Conservation (phyloP, 2,329 filamentous ascomycete genomes). For the Fusarium tjaetaba region DNA sequence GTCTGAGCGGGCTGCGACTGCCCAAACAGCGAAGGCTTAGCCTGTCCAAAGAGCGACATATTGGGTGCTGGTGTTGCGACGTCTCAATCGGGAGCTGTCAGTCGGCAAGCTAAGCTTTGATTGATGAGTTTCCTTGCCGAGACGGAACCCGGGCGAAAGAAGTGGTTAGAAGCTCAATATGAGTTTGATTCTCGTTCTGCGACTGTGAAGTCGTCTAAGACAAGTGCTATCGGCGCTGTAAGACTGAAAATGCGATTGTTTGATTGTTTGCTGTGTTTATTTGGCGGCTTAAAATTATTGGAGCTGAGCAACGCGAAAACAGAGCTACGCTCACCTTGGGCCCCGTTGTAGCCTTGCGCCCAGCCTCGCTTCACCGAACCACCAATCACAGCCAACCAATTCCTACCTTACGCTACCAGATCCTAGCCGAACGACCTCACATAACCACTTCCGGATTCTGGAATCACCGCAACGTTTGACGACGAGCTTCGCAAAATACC, state of each 20-base stretch:
- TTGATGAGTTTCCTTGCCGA: conserved; percentile 14
- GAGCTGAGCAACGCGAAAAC: conserved; percentile 45
- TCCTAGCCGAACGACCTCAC: conserved; percentile 46
- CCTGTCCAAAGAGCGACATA: conserved; percentile 55
- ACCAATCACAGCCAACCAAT: conserved; percentile 53
- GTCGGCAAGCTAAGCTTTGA: conserved; percentile 30
- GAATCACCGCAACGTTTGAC: conserved; percentile 44
- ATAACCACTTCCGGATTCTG: conserved; percentile 41
- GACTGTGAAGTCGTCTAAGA: not conserved
- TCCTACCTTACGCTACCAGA: conserved; percentile 53
- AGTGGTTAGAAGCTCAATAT: not conserved
- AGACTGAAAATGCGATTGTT: conserved; percentile 29
- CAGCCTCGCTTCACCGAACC: conserved; percentile 46
- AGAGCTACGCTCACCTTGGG: conserved; percentile 27
- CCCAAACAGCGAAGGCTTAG: conserved; percentile 53
- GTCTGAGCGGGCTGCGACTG: conserved; percentile 51
- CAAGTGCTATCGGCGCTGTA: not conserved
- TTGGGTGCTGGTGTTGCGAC: conserved; percentile 34
- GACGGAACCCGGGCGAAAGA: not conserved
- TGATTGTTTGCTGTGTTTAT: conserved; percentile 37
- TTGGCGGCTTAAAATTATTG: conserved; percentile 43
- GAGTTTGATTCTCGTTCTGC: not conserved
- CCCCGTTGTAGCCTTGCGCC: conserved; percentile 28
- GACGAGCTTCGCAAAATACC: conserved; percentile 43
- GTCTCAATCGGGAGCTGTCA: conserved; percentile 17